Evolutionary conservation across 2,329 filamentous ascomycete species (phyloP).

Genomic region (Penicillium sp.): DNA sequence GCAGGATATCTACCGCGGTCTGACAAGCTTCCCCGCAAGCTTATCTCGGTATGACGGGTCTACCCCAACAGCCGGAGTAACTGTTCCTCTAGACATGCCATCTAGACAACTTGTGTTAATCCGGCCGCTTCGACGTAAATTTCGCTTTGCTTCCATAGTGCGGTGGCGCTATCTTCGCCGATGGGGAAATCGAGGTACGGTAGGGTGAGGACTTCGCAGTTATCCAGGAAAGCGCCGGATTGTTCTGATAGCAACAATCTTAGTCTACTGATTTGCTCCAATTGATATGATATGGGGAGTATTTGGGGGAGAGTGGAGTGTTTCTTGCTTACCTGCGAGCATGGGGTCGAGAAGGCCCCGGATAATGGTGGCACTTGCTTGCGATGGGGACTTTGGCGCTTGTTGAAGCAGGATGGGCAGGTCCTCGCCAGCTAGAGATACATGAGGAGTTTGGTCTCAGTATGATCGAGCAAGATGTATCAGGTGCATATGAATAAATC

Average conservation of each 20-base stretch:
- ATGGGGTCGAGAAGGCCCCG: conserved; percentile 35
- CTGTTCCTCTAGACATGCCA: too few species aligned
- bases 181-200: conserved; percentile 37
- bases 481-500: background rate
- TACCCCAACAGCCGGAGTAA: background rate
- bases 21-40: background rate
- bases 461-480: background rate
- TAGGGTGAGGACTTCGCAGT: conserved; percentile 30
- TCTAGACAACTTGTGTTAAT: background rate
- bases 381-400: conserved; percentile 31
- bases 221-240: conserved; percentile 35
- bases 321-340: conserved; percentile 27
- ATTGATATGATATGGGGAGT: background rate
- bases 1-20: conserved; percentile 1
- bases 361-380: conserved; percentile 32
- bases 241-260: conserved; percentile 17
- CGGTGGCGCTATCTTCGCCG: conserved; percentile 34
- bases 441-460: background rate
- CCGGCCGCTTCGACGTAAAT: conserved; percentile 29
- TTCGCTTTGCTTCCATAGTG: conserved; percentile 42
- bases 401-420: conserved; percentile 34
- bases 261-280: background rate
- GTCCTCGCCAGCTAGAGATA: conserved; percentile 28
- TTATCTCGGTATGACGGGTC: background rate
- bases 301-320: background rate